phyloP scores from a whole-genome alignment of 805 yeast species.

The Starmerella vitae region DNA sequence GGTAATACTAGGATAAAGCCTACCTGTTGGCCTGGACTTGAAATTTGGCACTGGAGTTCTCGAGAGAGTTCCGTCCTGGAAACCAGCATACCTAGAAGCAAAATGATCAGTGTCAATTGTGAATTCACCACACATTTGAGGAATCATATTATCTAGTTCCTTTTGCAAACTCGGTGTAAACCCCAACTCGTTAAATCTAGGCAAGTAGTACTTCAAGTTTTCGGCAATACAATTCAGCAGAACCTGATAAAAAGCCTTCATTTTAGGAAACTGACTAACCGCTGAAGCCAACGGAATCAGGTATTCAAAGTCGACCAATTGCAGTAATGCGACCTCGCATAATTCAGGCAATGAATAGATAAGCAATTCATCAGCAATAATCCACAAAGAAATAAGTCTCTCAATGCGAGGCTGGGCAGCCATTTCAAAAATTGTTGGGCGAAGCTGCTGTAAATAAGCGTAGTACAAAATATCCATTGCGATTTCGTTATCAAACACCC shows the following conservation, averaged over 20 bases:
- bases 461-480: constrained; percentile 10
- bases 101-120: too few relatives aligned
- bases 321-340: constrained; percentile 16
- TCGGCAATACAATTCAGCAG: not conserved
- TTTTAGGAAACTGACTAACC: not conserved
- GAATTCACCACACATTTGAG: not conserved
- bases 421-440: not conserved
- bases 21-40: too few relatives aligned
- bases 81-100: too few relatives aligned
- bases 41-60: too few relatives aligned
- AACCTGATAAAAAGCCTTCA: not conserved
- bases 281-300: constrained; percentile 9
- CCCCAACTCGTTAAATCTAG: constrained; percentile 1
- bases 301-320: constrained; percentile 13
- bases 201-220: constrained; percentile 3
- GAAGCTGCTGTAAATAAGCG: constrained; percentile 11
- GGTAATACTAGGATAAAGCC: too few relatives aligned
- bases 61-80: too few relatives aligned
- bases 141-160: constrained; percentile 5
- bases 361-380: constrained; percentile 17
- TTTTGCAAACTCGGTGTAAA: constrained; percentile 1
- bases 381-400: constrained; percentile 17
- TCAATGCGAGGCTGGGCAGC: not conserved
- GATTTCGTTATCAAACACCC: not conserved
- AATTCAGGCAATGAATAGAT: constrained; percentile 8